These are phyloP conservation scores for Penicillium sclerotiorum DNA, from an alignment of 2,329 filamentous ascomycete genomes.

Conservation along the genomic window DNA sequence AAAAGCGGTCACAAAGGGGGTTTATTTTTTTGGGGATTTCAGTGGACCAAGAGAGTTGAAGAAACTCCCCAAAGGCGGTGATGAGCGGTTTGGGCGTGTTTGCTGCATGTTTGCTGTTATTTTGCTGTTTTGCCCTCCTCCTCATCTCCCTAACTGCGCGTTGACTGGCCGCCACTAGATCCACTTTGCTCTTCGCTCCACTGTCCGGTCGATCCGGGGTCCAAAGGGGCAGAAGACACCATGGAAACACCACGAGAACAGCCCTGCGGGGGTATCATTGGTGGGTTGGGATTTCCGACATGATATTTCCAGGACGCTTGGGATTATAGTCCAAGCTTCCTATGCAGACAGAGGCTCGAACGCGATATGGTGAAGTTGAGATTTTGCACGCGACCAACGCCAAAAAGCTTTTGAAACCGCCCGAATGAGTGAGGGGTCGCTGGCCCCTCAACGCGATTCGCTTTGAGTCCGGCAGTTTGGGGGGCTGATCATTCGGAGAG, in stretches of 20 bases:
- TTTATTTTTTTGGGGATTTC: too few relatives aligned
- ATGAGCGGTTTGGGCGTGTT: neutral
- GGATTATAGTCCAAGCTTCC: neutral
- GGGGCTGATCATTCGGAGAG: conserved; percentile 1
- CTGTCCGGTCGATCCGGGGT: conserved; percentile 30
- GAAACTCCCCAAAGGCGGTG: neutral
- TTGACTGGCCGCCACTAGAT: conserved; percentile 22
- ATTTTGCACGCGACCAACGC: too few relatives aligned
- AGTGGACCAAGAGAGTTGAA: too few relatives aligned
- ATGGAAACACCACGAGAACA: neutral
- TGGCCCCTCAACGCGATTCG: neutral
- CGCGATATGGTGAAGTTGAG: too few relatives aligned
- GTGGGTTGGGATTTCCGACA: conserved; percentile 22
- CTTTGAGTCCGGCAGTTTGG: neutral
- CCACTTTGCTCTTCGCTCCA: conserved; percentile 18
- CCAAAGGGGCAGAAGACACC: conserved; percentile 6
- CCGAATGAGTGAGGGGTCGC: too few relatives aligned
- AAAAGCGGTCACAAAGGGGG: too few relatives aligned
- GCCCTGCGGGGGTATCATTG: conserved; percentile 13
- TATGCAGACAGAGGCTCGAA: neutral
- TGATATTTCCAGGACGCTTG: neutral
- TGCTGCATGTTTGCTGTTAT: too few relatives aligned
- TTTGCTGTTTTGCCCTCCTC: neutral
- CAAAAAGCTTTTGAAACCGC: neutral
- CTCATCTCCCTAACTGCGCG: neutral